Conservation (phyloP, 805 yeast species). For the Yarrowia sp. region DNA sequence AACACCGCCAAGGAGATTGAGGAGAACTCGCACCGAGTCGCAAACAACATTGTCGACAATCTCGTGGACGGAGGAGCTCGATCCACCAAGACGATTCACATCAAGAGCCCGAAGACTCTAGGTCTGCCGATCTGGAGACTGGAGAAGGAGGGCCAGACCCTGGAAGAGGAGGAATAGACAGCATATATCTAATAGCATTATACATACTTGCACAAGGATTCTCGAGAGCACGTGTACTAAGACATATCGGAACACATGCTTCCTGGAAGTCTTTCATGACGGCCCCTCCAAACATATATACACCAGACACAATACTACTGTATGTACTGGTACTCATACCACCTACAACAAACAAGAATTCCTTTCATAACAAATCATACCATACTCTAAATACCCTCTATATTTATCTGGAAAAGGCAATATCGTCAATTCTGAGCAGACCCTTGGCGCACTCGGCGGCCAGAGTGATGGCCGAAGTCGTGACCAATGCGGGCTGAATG, state of each 20-base stretch:
- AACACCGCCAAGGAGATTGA: constrained; percentile 46
- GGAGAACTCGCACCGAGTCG: constrained; percentile 53
- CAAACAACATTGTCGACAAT: constrained; percentile 48
- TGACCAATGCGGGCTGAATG: constrained; percentile 92
- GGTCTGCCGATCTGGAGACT: constrained; percentile 50
- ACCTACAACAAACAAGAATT: too few species aligned
- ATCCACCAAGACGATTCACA: constrained; percentile 48
- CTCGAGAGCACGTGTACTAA: too few species aligned
- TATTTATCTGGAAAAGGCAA: constrained; percentile 75
- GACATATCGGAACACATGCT: too few species aligned
- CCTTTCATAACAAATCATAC: background rate
- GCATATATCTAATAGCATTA: background rate
- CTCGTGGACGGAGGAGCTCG: constrained; percentile 54
- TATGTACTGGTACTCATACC: too few species aligned
- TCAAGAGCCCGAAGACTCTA: constrained; percentile 65
- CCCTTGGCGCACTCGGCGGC: constrained; percentile 97
- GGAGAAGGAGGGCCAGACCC: constrained; percentile 1
- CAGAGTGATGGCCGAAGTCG: constrained; percentile 87
- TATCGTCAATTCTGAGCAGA: constrained; percentile 94
- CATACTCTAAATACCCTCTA: constrained; percentile 13
- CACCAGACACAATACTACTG: too few species aligned
- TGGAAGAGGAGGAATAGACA: background rate
- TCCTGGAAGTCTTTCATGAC: too few species aligned
- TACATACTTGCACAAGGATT: too few species aligned
- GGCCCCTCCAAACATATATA: too few species aligned